Evolutionary conservation across 352 stramenopile genomes (phyloP).

Genomic region (Phytophthora sp.): DNA sequence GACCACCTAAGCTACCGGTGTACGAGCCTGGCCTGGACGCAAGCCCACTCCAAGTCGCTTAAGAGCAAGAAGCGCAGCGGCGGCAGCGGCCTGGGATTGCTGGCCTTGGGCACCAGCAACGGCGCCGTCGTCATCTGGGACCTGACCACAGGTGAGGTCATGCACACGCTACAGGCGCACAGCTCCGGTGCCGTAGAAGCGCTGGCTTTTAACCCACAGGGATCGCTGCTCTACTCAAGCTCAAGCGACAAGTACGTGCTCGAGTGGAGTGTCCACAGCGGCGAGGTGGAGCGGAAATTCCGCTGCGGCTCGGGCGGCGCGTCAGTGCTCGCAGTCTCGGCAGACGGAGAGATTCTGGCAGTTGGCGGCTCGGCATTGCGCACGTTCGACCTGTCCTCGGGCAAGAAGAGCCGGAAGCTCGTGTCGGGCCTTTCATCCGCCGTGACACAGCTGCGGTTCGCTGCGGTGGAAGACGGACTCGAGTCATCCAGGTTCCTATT

Average conservation of each 20-base stretch:
- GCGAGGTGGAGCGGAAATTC: conserved; percentile 67
- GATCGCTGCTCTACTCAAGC: conserved; percentile 70
- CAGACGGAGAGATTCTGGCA: conserved; percentile 67
- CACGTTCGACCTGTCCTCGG: conserved; percentile 77
- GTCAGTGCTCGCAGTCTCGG: conserved; percentile 68
- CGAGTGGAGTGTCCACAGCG: conserved; percentile 75
- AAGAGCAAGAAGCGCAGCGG: conserved; percentile 54
- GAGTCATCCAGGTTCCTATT: conserved; percentile 71
- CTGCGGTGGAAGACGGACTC: conserved; percentile 28
- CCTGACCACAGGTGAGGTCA: conserved; percentile 68
- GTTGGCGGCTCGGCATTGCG: conserved; percentile 69
- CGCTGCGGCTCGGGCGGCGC: conserved; percentile 60
- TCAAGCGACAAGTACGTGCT: conserved; percentile 79
- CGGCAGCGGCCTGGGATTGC: conserved; percentile 51
- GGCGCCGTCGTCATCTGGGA: conserved; percentile 78
- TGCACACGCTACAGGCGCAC: conserved; percentile 59
- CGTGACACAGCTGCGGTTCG: conserved; percentile 77
- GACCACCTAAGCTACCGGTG: conserved; percentile 88
- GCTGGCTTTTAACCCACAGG: conserved; percentile 76
- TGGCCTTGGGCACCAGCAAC: conserved; percentile 77
- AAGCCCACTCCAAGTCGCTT: conserved; percentile 24
- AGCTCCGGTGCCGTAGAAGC: conserved; percentile 59
- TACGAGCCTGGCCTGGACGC: conserved; percentile 76
- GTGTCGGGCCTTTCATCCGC: conserved; percentile 74
- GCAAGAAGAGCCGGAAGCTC: conserved; percentile 83